A percentile compares a stretch with the other conserved stretches of the same genome.
These are phyloP conservation scores for Erodium texanum DNA, from an alignment of 441 rosid genomes.

Conservation along the genomic window DNA sequence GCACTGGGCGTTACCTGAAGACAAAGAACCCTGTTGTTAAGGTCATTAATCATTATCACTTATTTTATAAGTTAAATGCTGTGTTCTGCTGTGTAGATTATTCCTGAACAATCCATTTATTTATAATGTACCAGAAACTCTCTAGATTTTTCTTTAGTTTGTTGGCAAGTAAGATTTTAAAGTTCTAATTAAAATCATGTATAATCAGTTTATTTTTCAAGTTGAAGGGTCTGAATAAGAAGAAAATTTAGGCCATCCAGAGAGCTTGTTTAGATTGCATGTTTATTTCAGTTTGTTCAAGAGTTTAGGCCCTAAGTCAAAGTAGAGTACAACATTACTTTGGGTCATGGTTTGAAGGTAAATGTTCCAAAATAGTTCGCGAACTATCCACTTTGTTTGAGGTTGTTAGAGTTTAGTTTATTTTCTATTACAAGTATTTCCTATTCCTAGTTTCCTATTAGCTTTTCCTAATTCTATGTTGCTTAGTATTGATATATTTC, in stretches of 20 bases:
- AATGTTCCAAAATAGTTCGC: too few relatives aligned
- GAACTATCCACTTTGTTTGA: too few relatives aligned
- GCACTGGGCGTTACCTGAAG: slow-evolving; percentile 71
- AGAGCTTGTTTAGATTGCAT: neutral
- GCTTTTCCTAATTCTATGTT: too few relatives aligned
- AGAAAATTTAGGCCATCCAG: neutral
- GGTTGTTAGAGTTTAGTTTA: too few relatives aligned
- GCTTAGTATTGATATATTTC: too few relatives aligned
- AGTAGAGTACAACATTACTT: neutral
- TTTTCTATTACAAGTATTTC: too few relatives aligned
- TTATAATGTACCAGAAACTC: too few relatives aligned
- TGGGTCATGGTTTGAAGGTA: neutral
- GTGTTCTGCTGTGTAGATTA: neutral
- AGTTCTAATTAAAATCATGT: neutral
- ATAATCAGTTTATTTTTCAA: neutral
- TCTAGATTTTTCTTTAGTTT: neutral
- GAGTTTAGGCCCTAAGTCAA: neutral
- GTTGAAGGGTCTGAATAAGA: too few relatives aligned
- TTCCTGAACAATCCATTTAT: neutral
- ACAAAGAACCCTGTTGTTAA: slow-evolving; percentile 59
- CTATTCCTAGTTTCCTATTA: too few relatives aligned
- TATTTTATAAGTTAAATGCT: neutral
- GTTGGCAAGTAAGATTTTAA: neutral
- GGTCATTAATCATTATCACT: slow-evolving; percentile 28
- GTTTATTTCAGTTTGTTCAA: neutral